phyloP scores from a whole-genome alignment of 495 filamentous ascomycete species.

The Aspergillus kassunensis region DNA sequence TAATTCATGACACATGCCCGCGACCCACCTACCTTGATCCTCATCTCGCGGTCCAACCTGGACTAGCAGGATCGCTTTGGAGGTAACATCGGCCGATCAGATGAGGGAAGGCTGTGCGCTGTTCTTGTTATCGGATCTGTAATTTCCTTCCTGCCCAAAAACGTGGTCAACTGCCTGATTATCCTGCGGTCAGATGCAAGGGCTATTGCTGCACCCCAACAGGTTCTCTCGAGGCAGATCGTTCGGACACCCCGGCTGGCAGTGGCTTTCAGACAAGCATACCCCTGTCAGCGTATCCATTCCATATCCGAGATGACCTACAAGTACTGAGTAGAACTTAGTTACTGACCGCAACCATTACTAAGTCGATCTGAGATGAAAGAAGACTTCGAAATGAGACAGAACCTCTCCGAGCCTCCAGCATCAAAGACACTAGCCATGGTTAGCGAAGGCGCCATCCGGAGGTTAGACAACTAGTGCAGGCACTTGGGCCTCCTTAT shows the following conservation, averaged over 20 bases:
- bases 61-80: background rate
- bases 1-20: slow-evolving; percentile 11
- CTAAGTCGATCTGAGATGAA: no score
- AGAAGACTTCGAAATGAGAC: background rate
- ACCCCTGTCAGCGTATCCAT: background rate
- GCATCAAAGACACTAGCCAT: background rate
- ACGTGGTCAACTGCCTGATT: slow-evolving; percentile 12
- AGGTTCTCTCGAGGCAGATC: background rate
- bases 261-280: slow-evolving; percentile 2
- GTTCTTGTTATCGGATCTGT: no score
- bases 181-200: slow-evolving; percentile 12
- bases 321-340: no score
- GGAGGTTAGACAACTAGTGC: slow-evolving; percentile 10
- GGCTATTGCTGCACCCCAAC: background rate
- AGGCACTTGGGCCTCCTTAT: slow-evolving; percentile 1
- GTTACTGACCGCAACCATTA: no score
- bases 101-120: background rate
- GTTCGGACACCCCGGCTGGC: slow-evolving; percentile 13
- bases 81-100: background rate
- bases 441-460: background rate
- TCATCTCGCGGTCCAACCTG: background rate
- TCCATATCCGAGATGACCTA: background rate
- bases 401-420: background rate
- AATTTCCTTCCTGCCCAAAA: background rate
- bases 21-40: background rate